Evolutionary conservation across 2,329 filamentous ascomycete species (phyloP).

Genomic region (Stylonectria norvegica): DNA sequence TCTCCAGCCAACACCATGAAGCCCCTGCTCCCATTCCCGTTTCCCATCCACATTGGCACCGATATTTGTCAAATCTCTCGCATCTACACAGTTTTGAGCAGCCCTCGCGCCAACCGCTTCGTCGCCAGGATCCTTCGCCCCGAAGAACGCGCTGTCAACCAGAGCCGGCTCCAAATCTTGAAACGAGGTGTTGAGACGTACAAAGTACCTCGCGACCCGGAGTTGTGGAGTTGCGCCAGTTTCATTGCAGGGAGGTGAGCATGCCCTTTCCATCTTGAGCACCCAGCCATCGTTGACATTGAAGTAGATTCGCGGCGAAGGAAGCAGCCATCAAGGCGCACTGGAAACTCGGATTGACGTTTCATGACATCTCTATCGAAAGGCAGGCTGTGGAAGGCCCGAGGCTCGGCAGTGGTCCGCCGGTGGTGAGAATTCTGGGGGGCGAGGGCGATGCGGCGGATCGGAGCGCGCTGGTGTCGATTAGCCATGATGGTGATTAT

Average conservation of each 20-base stretch:
- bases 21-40: slow-evolving; percentile 51
- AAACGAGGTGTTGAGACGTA: too few species aligned
- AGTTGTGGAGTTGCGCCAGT: slow-evolving; percentile 34
- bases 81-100: slow-evolving; percentile 56
- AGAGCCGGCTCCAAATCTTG: slow-evolving; percentile 21
- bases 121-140: slow-evolving; percentile 45
- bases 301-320: slow-evolving; percentile 63
- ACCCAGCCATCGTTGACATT: not conserved
- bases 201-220: slow-evolving; percentile 14
- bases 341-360: slow-evolving; percentile 53
- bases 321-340: slow-evolving; percentile 74
- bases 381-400: slow-evolving; percentile 20
- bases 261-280: not conserved
- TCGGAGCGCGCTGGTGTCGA: slow-evolving; percentile 67
- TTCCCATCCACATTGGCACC: slow-evolving; percentile 68
- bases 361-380: slow-evolving; percentile 57
- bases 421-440: slow-evolving; percentile 42
- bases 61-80: slow-evolving; percentile 73
- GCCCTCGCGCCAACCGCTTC: slow-evolving; percentile 42
- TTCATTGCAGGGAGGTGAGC: slow-evolving; percentile 37
- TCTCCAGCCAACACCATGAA: too few species aligned
- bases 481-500: slow-evolving; percentile 85
- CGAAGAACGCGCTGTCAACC: slow-evolving; percentile 28
- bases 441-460: slow-evolving; percentile 28
- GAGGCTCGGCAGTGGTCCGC: slow-evolving; percentile 38